Evolutionary conservation across 768 basidiomycete genomes (phyloP).

Genomic region (Leucocoprinus sp.): DNA sequence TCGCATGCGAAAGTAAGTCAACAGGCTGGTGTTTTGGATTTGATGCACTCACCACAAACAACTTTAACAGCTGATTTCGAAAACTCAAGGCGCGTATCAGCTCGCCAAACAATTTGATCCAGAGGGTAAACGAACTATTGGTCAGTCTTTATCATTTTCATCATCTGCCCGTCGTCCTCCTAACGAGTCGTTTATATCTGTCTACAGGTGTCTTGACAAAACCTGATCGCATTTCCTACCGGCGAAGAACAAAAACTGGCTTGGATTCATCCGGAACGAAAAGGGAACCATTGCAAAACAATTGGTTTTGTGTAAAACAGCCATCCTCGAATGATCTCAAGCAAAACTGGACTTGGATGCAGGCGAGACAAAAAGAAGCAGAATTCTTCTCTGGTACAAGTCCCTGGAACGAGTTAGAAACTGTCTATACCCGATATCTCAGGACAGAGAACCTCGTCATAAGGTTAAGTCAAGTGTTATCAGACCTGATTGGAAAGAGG

Average conservation of each 20-base stretch:
- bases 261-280: slow-evolving; percentile 48
- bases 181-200: neutral
- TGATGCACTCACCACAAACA: neutral
- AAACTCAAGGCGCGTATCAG: slow-evolving; percentile 67
- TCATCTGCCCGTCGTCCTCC: neutral
- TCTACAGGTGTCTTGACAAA: slow-evolving; percentile 62
- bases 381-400: slow-evolving; percentile 43
- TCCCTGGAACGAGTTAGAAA: slow-evolving; percentile 50
- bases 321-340: slow-evolving; percentile 43
- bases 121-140: slow-evolving; percentile 59
- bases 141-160: slow-evolving; percentile 23
- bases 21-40: slow-evolving; percentile 15
- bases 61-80: slow-evolving; percentile 59
- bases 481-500: slow-evolving; percentile 56
- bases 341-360: slow-evolving; percentile 45
- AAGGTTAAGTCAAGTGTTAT: slow-evolving; percentile 50
- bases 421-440: slow-evolving; percentile 41
- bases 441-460: slow-evolving; percentile 46
- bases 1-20: slow-evolving; percentile 55
- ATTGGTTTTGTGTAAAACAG: slow-evolving; percentile 56
- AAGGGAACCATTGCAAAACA: slow-evolving; percentile 40
- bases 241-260: slow-evolving; percentile 50
- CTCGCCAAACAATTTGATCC: slow-evolving; percentile 55
- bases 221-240: slow-evolving; percentile 51
- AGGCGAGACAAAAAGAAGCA: slow-evolving; percentile 50